These are phyloP conservation scores for Ophiobolus disseminans DNA, from an alignment of 2,329 filamentous ascomycete species.

Conservation along the genomic window DNA sequence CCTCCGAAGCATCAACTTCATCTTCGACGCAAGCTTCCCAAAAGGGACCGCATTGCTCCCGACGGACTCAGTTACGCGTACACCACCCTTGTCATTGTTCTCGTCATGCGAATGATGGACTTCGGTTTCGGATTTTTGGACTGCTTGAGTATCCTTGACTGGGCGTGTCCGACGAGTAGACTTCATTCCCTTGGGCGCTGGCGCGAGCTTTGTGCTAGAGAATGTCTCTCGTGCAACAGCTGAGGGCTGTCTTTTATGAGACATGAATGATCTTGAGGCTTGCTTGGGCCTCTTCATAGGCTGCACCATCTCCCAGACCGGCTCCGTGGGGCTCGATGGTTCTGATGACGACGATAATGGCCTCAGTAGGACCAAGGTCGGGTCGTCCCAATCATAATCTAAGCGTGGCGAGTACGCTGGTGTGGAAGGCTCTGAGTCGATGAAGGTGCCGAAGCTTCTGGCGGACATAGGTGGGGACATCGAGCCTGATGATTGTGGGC, in stretches of 20 bases:
- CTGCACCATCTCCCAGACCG: conserved; percentile 43
- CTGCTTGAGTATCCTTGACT: conserved; percentile 10
- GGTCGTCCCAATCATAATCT: conserved; percentile 35
- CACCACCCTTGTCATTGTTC: conserved; percentile 16
- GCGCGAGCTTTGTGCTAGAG: conserved; percentile 10
- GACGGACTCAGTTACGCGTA: conserved; percentile 14
- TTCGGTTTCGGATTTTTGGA: conserved; percentile 21
- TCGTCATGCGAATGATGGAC: conserved; percentile 19
- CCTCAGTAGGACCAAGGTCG: conserved; percentile 36
- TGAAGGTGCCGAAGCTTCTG: conserved; percentile 45
- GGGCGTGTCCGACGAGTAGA: background rate
- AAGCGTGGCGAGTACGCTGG: conserved; percentile 44
- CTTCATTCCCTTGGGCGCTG: conserved; percentile 23
- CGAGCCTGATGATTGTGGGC: conserved; percentile 31
- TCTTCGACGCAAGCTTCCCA: conserved; percentile 37
- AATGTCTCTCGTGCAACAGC: conserved; percentile 12
- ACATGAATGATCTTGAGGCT: background rate
- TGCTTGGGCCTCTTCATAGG: conserved; percentile 20
- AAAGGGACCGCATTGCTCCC: conserved; percentile 28
- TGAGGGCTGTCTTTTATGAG: conserved; percentile 14
- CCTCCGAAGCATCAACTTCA: conserved; percentile 40
- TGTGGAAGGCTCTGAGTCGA: conserved; percentile 48
- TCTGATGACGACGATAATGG: conserved; percentile 37
- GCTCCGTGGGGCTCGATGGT: conserved; percentile 37
- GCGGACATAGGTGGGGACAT: conserved; percentile 47